Conservation (phyloP, 371 early-diverging fungal genomes). For the Sanchytrium tribonematis region DNA sequence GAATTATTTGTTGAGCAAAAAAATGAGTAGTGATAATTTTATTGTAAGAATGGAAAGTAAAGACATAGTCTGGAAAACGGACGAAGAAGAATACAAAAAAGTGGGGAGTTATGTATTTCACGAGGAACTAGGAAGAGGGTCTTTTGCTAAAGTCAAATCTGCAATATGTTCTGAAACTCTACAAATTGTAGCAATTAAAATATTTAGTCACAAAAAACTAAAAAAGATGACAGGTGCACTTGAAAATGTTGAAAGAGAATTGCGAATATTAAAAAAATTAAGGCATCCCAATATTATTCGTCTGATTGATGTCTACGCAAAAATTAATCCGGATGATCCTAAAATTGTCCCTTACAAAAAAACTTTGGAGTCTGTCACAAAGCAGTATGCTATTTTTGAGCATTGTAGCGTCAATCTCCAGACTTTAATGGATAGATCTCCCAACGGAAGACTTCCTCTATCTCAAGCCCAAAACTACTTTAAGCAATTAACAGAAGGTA, state of each 20-base stretch:
- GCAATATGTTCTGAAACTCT: not conserved
- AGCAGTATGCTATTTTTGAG: not conserved
- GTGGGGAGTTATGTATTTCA: not conserved
- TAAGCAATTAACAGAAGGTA: not conserved
- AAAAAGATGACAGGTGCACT: not conserved
- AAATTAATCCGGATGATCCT: not conserved
- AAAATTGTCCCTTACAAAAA: not conserved
- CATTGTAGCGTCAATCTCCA: not conserved
- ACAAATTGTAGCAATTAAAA: not conserved
- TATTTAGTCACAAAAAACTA: not conserved
- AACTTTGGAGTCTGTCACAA: not conserved
- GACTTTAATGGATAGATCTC: not conserved
- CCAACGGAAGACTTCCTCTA: not conserved
- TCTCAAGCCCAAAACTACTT: not conserved
- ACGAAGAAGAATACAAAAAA: not conserved
- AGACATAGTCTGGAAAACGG: not conserved
- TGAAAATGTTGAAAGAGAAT: not conserved
- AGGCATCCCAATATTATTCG: not conserved
- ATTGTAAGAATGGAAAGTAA: not conserved
- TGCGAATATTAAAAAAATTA: not conserved
- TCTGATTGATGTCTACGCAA: not conserved
- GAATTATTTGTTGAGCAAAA: not conserved
- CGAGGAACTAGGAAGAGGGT: not conserved
- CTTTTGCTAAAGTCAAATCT: not conserved
- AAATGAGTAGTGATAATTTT: not conserved